These are phyloP conservation scores for Pinus albicaulis DNA, from an alignment of 75 land plant genomes.

Conservation along the genomic window DNA sequence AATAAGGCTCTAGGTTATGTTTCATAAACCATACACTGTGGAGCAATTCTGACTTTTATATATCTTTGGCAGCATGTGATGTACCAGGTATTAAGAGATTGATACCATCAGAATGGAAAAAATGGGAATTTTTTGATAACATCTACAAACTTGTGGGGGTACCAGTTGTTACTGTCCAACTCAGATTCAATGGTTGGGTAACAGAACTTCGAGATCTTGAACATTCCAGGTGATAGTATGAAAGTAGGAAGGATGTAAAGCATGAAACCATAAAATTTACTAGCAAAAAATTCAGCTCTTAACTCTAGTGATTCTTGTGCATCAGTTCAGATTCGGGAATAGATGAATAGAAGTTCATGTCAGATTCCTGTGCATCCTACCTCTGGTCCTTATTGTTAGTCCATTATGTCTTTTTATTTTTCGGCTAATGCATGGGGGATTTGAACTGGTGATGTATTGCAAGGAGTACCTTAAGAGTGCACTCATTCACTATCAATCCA, in stretches of 20 bases:
- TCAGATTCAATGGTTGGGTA: conserved; percentile 98
- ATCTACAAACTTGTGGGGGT: conserved; percentile 93
- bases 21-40: not conserved
- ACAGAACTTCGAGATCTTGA: conserved; percentile 92
- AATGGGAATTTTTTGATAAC: conserved; percentile 81
- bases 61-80: conserved; percentile 81
- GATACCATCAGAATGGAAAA: conserved; percentile 77
- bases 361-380: not conserved
- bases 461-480: no score
- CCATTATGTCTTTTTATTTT: not conserved
- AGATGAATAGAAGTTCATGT: not conserved
- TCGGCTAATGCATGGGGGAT: no score
- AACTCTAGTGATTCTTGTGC: not conserved
- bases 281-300: not conserved
- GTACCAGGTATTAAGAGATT: conserved; percentile 96
- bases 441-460: no score
- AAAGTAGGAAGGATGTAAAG: not conserved
- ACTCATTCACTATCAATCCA: no score
- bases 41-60: not conserved
- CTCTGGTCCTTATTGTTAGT: not conserved
- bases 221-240: conserved; percentile 57
- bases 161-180: conserved; percentile 97
- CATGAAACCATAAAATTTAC: not conserved
- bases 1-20: not conserved
- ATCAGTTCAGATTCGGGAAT: not conserved